These are phyloP conservation scores for Parascedosporium putredinis DNA, from an alignment of 2,329 filamentous ascomycete species.

Conservation along the genomic window DNA sequence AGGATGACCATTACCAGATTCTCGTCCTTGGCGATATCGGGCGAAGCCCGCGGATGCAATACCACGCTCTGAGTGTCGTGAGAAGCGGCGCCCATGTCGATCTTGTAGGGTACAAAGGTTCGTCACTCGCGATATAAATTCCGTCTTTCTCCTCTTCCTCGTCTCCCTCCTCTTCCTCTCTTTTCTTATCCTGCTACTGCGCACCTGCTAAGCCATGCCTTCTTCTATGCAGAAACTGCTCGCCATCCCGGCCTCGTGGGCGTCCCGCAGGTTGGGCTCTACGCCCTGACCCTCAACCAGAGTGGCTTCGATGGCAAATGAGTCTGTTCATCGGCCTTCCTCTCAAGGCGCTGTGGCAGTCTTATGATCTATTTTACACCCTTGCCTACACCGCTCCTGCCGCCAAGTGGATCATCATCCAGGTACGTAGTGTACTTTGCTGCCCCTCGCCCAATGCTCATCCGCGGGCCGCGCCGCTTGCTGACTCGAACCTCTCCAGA, in stretches of 20 bases:
- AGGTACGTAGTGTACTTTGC: conserved; percentile 33
- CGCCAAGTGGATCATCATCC: conserved; percentile 75
- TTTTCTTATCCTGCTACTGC: too few species aligned
- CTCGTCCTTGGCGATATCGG: conserved; percentile 93
- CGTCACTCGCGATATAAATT: too few species aligned
- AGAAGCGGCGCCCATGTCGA: conserved; percentile 71
- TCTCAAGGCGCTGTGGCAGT: conserved; percentile 14
- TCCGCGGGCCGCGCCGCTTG: not conserved
- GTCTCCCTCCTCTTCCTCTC: too few species aligned
- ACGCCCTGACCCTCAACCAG: conserved; percentile 61
- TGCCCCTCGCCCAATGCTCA: not conserved
- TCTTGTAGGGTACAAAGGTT: conserved; percentile 80
- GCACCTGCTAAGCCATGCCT: too few species aligned
- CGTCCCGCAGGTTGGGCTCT: conserved; percentile 59
- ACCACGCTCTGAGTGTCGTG: conserved; percentile 88
- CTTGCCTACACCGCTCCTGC: conserved; percentile 67
- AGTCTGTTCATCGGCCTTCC: conserved; percentile 9
- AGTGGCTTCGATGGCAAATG: conserved; percentile 44
- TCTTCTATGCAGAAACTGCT: conserved; percentile 73
- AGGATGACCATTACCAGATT: conserved; percentile 54
- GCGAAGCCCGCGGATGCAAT: conserved; percentile 94
- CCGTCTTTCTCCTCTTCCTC: too few species aligned
- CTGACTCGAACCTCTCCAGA: conserved; percentile 37
- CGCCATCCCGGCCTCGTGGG: conserved; percentile 66
- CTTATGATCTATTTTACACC: conserved; percentile 57